phyloP scores from a whole-genome alignment of 257 asterid genomes.

The Scutellaria barbata region DNA sequence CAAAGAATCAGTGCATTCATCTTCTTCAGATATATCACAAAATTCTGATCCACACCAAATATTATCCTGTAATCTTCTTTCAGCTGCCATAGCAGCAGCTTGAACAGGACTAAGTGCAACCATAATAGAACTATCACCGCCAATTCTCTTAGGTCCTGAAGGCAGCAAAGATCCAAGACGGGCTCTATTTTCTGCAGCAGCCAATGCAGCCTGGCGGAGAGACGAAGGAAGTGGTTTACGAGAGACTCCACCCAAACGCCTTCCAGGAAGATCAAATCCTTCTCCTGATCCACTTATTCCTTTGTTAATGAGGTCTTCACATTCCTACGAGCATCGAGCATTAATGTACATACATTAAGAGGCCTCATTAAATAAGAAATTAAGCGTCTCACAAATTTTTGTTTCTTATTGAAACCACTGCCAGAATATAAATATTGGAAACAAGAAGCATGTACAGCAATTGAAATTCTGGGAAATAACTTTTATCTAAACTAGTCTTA shows the following conservation, averaged over 20 bases:
- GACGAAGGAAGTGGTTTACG: slow-evolving; percentile 60
- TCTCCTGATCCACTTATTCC: slow-evolving; percentile 79
- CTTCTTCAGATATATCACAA: slow-evolving; percentile 57
- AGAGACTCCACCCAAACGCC: slow-evolving; percentile 74
- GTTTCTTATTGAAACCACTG: not conserved
- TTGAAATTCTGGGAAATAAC: not conserved
- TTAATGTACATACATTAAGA: not conserved
- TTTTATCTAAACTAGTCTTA: not conserved
- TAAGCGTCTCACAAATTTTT: not conserved
- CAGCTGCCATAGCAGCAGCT: slow-evolving; percentile 99
- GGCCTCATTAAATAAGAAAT: not conserved
- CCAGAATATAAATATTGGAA: slow-evolving; percentile 10
- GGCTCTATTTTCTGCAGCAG: slow-evolving; percentile 91
- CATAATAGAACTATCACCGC: slow-evolving; percentile 83
- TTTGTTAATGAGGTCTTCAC: slow-evolving; percentile 77
- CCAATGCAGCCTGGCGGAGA: slow-evolving; percentile 62
- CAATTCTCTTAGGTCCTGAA: slow-evolving; percentile 80
- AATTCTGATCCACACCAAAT: slow-evolving; percentile 93
- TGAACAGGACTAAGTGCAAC: slow-evolving; percentile 75
- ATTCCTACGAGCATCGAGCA: slow-evolving; percentile 57
- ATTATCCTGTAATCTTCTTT: slow-evolving; percentile 84
- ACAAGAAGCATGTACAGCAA: slow-evolving; percentile 3
- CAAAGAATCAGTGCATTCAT: slow-evolving; percentile 45
- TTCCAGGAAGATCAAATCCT: slow-evolving; percentile 95
- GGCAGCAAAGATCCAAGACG: slow-evolving; percentile 70